Evolutionary conservation across 192 early-diverging fungal genomes (phyloP), one percentile per base, ranked within the genome.

Genomic region (Gigaspora rosea): DNA sequence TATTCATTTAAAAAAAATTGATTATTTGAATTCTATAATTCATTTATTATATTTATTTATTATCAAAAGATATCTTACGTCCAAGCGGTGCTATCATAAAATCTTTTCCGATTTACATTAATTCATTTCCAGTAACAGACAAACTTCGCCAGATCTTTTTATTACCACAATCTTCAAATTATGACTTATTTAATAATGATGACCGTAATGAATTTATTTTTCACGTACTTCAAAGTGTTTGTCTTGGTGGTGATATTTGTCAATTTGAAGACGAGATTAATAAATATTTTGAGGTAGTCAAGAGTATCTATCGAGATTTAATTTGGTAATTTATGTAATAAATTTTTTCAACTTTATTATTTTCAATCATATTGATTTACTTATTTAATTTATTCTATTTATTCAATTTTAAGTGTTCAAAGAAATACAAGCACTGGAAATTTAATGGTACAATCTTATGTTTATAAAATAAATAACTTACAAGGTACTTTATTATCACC

Each of bases 391-490:
- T n/a, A n/a, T n/a, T 57, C 0, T 57, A 57, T 57, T 20, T 57
- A 57, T 18, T 20, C 33, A 4, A 7, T 59, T 59, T 59, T 27
- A 63, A n/a, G 61, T 63, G 13, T 63, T 15, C 61, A 63, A 35
- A 63, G 33, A 63, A 63, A 33, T 35, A 20, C 12, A 63, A 20
- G 33, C 7, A 63, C 61, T 27, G 61, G 61, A 5, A 33, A 63
- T 63, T 33, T 63, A 33, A 63, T 63, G 33, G 33, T 63, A 33
- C 27, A 63, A 63, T 63, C 61, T 16, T 63, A 33, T 63, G 61
- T 63, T 35, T 63, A 63, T 63, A 63, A 63, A 63, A 63, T 63
- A 63, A 63, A 20, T 63, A 63, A 63, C 8, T 63, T 63, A 35
- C 27, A 33, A 10, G 41, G 41, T 41, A 41, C 41, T 41, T 41